A percentile compares a stretch with the other conserved stretches of the same genome.
Evolutionary conservation across 257 asterid species (phyloP).

Genomic region (Solanum gandarillasii): DNA sequence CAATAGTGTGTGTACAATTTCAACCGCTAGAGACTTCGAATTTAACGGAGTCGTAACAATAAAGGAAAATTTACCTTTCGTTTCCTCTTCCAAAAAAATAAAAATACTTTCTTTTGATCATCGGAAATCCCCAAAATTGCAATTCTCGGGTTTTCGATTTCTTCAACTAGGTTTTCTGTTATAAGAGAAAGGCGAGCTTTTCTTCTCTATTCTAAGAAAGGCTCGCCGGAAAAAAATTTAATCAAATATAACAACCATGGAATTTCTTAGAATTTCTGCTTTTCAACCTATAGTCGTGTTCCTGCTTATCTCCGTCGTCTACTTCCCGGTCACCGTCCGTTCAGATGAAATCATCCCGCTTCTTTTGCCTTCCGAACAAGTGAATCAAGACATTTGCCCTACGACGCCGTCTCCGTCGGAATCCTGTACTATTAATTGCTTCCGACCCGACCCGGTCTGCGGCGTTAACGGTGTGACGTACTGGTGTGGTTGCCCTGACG

Average conservation of each 20-base stretch:
- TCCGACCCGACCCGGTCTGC: constrained; percentile 90
- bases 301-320: constrained; percentile 16
- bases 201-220: not conserved
- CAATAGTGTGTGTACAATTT: not conserved
- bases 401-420: constrained; percentile 8
- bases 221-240: not conserved
- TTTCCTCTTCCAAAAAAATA: not conserved
- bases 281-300: not conserved
- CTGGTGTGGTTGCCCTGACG: constrained; percentile 98
- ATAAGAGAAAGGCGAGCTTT: not conserved
- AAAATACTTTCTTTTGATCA: not conserved
- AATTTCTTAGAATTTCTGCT: not conserved
- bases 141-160: not conserved
- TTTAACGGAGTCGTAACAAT: not conserved
- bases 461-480: constrained; percentile 80
- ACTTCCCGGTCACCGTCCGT: constrained; percentile 35
- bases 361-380: constrained; percentile 38
- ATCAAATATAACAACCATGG: not conserved
- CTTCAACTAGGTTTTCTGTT: not conserved
- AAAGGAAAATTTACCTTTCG: not conserved
- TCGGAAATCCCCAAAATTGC: not conserved
- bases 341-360: constrained; percentile 18
- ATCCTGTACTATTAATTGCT: constrained; percentile 71
- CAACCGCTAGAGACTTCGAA: not conserved
- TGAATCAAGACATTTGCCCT: constrained; percentile 34